Evolutionary conservation across 441 rosid species (phyloP).

Genomic region (Mallotus japonicus): DNA sequence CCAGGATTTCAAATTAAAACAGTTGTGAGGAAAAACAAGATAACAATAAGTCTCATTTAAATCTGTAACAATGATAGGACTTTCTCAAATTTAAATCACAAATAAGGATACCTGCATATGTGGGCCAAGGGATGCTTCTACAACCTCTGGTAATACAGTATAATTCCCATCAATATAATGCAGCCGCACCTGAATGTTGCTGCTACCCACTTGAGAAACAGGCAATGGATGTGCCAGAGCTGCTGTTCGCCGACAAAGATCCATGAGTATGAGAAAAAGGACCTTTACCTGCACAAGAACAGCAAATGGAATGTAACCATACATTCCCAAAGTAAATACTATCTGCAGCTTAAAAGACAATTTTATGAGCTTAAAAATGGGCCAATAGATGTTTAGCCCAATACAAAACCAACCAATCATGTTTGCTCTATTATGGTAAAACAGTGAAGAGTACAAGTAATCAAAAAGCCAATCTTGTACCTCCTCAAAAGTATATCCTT

Average conservation of each 20-base stretch:
- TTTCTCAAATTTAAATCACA: background rate
- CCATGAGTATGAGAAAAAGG: conserved; percentile 96
- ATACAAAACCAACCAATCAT: background rate
- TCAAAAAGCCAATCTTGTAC: conserved; percentile 36
- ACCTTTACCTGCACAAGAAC: conserved; percentile 75
- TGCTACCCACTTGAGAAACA: conserved; percentile 88
- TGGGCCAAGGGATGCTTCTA: conserved; percentile 99
- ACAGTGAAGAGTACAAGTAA: background rate
- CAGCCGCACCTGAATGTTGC: conserved; percentile 91
- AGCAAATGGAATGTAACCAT: conserved; percentile 2
- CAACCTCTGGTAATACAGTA: conserved; percentile 98
- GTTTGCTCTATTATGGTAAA: background rate
- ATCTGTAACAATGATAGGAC: background rate
- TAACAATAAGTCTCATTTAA: background rate
- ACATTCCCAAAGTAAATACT: background rate
- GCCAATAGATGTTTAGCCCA: background rate
- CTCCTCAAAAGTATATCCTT: conserved; percentile 99
- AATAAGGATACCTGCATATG: conserved; percentile 85
- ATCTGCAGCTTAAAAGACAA: background rate
- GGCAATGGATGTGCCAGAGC: conserved; percentile 79
- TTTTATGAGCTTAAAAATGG: background rate
- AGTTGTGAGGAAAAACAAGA: too few relatives aligned
- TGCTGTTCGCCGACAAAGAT: conserved; percentile 91
- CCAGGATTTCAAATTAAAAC: too few relatives aligned
- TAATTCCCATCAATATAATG: conserved; percentile 98